Evolutionary conservation across 495 filamentous ascomycete species (phyloP).

Genomic region (Penicillium herquei): DNA sequence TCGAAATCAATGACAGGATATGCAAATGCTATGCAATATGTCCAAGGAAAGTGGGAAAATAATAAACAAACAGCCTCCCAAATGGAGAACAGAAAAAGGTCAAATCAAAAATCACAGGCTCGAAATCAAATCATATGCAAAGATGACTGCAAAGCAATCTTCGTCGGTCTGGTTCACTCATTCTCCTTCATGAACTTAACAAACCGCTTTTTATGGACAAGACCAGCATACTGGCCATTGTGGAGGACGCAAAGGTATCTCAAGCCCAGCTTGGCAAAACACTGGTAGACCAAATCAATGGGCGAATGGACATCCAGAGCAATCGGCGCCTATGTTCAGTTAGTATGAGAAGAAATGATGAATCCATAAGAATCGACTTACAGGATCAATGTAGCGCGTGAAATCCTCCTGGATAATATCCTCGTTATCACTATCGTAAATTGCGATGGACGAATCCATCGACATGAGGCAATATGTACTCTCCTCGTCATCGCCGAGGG

Average conservation of each 20-base stretch:
- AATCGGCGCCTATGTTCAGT: slow-evolving; percentile 62
- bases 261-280: slow-evolving; percentile 90
- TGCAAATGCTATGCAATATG: slow-evolving; percentile 22
- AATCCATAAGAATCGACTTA: slow-evolving; percentile 26
- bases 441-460: slow-evolving; percentile 53
- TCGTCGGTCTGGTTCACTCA: slow-evolving; percentile 59
- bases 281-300: slow-evolving; percentile 95
- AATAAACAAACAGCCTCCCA: neutral
- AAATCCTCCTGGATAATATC: slow-evolving; percentile 60
- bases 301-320: slow-evolving; percentile 85
- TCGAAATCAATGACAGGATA: neutral
- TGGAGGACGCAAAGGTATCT: slow-evolving; percentile 87
- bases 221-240: slow-evolving; percentile 81
- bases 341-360: slow-evolving; percentile 1
- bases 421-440: slow-evolving; percentile 50
- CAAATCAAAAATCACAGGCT: neutral
- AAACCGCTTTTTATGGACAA: slow-evolving; percentile 97
- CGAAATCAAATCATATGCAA: neutral
- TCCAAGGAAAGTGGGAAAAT: neutral
- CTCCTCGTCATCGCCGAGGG: slow-evolving; percentile 65
- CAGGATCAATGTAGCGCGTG: slow-evolving; percentile 85
- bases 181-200: slow-evolving; percentile 88
- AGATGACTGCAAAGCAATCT: neutral
- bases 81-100: neutral
- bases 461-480: slow-evolving; percentile 79